These are phyloP conservation scores for Sanguinoderma infundibulare DNA, from an alignment of 1,284 basidiomycete genomes.

Conservation along the genomic window DNA sequence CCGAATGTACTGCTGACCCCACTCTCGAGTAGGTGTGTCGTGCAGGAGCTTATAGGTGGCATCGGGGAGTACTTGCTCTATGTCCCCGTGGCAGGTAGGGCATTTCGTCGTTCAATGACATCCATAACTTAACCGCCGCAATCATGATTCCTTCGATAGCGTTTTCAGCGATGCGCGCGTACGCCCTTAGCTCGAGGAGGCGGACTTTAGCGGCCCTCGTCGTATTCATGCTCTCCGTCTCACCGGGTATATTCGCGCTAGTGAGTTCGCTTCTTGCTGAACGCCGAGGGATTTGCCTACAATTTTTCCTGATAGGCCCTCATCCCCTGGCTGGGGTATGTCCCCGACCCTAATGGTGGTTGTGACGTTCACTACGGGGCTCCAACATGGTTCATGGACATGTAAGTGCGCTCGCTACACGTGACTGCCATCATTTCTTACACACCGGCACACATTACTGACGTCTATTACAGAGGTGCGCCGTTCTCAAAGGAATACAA, in stretches of 20 bases:
- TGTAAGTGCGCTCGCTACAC: not conserved
- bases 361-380: not conserved
- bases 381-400: not conserved
- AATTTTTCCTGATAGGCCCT: not conserved
- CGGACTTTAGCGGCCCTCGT: not conserved
- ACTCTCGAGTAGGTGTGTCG: not conserved
- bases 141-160: not conserved
- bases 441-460: too few species aligned
- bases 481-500: too few species aligned
- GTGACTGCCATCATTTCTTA: not conserved
- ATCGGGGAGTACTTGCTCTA: slow-evolving; percentile 2
- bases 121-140: not conserved
- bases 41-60: not conserved
- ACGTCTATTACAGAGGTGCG: not conserved
- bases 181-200: not conserved
- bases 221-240: not conserved
- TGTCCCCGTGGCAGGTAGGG: not conserved
- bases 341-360: not conserved
- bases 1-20: not conserved
- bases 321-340: not conserved
- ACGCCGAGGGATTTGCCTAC: not conserved
- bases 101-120: not conserved
- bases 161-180: slow-evolving; percentile 3
- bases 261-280: not conserved
- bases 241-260: not conserved